Evolutionary conservation across 23 red algal genomes (phyloP).

Genomic region (Pyropia yezoensis): DNA sequence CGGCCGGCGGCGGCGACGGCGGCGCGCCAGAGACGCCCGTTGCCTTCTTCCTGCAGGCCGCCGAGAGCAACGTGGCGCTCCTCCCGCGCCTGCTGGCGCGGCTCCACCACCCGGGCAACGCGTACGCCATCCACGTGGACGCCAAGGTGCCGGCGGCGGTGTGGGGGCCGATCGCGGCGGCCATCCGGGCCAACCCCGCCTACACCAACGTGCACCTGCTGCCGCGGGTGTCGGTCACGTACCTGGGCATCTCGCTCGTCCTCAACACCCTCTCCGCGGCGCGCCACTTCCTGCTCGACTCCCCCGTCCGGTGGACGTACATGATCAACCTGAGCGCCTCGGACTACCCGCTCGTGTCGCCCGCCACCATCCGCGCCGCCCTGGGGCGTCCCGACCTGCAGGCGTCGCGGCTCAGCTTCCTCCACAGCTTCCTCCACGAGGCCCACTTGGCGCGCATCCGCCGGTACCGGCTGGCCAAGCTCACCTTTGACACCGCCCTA

Average conservation of each 20-base stretch:
- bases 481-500: constrained; percentile 12
- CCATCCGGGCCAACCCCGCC: background rate
- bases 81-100: background rate
- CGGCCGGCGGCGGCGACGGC: too few species aligned
- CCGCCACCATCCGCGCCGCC: background rate
- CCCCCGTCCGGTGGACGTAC: background rate
- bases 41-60: background rate
- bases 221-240: constrained; percentile 11
- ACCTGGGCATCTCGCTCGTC: constrained; percentile 6
- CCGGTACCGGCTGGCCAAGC: constrained; percentile 1
- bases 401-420: background rate
- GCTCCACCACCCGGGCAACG: constrained; percentile 10
- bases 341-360: constrained; percentile 14
- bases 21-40: background rate
- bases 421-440: constrained; percentile 1
- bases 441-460: background rate
- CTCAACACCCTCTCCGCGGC: constrained; percentile 11
- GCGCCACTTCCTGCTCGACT: background rate
- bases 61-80: background rate
- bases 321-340: constrained; percentile 22
- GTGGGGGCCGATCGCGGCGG: background rate
- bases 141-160: background rate
- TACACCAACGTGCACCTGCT: constrained; percentile 10
- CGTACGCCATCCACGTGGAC: constrained; percentile 17
- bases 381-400: background rate